Percentiles rank a stretch among this genome's conserved stretches.
phyloP scores from a whole-genome alignment of 139 green algal genomes.

The Coccomyxa sp. region DNA sequence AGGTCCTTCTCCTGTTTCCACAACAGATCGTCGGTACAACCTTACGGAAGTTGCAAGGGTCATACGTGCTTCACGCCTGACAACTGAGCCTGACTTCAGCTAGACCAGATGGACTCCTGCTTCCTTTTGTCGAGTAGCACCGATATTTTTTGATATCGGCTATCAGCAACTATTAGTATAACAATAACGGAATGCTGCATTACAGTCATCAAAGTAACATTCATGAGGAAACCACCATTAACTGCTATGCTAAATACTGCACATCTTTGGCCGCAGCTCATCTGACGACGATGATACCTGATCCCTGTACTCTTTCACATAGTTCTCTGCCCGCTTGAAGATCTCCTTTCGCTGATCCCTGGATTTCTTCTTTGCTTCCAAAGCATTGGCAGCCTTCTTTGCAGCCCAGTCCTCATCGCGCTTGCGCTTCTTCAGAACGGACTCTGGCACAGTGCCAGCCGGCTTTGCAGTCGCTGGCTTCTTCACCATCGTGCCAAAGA shows the following conservation, averaged over 20 bases:
- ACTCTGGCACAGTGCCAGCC: conserved; percentile 29
- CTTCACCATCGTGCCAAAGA: not conserved
- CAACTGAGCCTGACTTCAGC: no score
- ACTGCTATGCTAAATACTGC: no score
- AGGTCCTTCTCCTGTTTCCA: conserved; percentile 87
- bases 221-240: no score
- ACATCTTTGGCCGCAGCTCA: not conserved
- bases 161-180: no score
- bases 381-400: conserved; percentile 59
- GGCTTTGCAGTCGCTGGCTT: not conserved
- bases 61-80: no score
- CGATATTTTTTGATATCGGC: no score
- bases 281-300: conserved; percentile 47
- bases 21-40: not conserved
- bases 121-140: no score
- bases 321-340: conserved; percentile 96
- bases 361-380: conserved; percentile 64
- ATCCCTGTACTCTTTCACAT: conserved; percentile 96
- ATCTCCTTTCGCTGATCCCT: conserved; percentile 68
- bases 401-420: conserved; percentile 83
- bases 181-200: no score
- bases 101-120: no score
- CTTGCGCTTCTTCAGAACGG: conserved; percentile 86
- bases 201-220: no score
- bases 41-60: no score